Evolutionary conservation across 1,284 basidiomycete genomes (phyloP), one percentile per base, ranked within the genome.

Genomic region (Coriolopsis trogii): DNA sequence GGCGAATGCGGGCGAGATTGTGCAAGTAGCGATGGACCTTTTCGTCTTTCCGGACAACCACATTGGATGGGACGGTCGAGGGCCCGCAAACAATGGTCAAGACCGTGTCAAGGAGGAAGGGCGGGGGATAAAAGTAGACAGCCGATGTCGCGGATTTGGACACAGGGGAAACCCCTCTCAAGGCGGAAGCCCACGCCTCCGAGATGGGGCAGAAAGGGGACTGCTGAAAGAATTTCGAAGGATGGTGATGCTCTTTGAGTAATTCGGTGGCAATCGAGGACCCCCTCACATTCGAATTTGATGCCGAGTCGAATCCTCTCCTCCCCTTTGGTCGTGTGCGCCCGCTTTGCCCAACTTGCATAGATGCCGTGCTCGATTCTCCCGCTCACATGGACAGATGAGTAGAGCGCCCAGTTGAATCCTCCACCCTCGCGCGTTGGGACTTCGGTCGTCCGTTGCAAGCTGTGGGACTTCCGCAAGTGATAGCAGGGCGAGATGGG

Each of bases 21-120:
- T 50, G 48, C 9, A 50, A 15, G n/a, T 44, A 44, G 0, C 41
- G 26, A 23, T 39, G 10, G 6, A 30, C 36, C 18, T 50, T 50
- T 3, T 24, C n/a, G 12, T 50, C 41, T 0, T 1, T 1, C 13
- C 33, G 39, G 2, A n/a, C 30, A 0, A n/a, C 25, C 1, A 36
- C 16, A 2, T 21, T 15, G 16, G 30, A 4, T 2, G 4, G 1
- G 12, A 16, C 24, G 3, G 9, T 25, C 4, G 26, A 4, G 5
- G 29, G 13, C 5, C 8, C 7, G 6, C 2, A 0, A 21, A 12
- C 13, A 9, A n/a, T 2, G 26, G 6, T 20, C 21, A 10, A 12
- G 33, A 33, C 4, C 16, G 37, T 24, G 36, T 51, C 39, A 10
- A 51, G 44, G 23, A 51, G 50, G 24, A 46, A 51, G 3, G 44